A percentile compares a stretch with the other conserved stretches of the same genome.
phyloP scores from a whole-genome alignment of 257 asterid genomes.

The Solanum corneliomulleri region DNA sequence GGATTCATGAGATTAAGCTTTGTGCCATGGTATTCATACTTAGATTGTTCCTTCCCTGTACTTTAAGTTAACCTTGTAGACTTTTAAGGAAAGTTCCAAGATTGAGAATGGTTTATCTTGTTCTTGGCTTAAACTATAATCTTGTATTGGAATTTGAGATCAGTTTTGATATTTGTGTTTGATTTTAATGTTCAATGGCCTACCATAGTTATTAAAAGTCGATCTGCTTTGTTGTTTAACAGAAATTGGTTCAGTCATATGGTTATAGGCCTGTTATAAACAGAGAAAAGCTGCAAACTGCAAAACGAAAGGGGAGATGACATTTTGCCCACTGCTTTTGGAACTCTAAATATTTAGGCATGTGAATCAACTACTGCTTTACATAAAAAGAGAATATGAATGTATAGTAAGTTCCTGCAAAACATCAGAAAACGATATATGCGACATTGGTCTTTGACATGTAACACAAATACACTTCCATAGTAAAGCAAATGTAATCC shows the following conservation, averaged over 20 bases:
- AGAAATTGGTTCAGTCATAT: conserved; percentile 83
- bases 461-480: background rate
- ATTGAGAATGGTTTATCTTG: background rate
- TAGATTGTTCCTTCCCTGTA: background rate
- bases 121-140: background rate
- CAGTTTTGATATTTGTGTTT: background rate
- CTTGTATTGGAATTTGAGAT: background rate
- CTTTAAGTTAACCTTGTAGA: background rate
- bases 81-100: background rate
- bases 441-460: background rate
- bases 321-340: background rate
- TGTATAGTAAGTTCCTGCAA: background rate
- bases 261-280: conserved; percentile 57
- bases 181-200: background rate
- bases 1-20: background rate
- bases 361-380: background rate
- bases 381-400: background rate
- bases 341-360: background rate
- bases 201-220: background rate
- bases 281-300: background rate
- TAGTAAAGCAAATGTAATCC: background rate
- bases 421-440: background rate
- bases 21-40: background rate
- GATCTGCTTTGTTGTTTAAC: conserved; percentile 12
- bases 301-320: background rate